A percentile compares a stretch with the other conserved stretches of the same genome.
These are phyloP conservation scores for Carex littledalei DNA, from an alignment of 176 grass and related monocot species.

Conservation along the genomic window DNA sequence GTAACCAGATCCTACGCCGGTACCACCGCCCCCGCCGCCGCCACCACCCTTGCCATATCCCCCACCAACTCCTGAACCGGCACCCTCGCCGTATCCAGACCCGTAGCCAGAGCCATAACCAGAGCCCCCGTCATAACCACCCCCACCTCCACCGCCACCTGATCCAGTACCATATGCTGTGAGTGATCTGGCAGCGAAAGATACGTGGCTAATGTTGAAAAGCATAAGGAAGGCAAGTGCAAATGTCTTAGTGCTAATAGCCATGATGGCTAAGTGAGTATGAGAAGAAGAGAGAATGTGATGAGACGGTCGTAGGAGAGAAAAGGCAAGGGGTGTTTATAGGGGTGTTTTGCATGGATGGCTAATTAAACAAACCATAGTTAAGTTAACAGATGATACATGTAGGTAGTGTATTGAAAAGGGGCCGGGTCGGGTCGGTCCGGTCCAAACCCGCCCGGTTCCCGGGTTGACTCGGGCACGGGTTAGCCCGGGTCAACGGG, in stretches of 20 bases:
- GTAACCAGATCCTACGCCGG: not conserved
- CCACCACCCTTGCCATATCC: constrained; percentile 16
- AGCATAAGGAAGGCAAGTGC: not conserved
- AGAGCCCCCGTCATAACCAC: not conserved
- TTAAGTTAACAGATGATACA: not conserved
- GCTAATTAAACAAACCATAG: no score
- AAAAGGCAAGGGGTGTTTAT: not conserved
- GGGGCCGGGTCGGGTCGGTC: no score
- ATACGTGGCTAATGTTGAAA: not conserved
- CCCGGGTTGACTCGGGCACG: no score
- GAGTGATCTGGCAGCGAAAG: not conserved
- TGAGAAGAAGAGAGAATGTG: not conserved
- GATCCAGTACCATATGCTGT: not conserved
- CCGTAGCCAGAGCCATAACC: constrained; percentile 6
- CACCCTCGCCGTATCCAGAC: not conserved
- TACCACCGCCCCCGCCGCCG: not conserved
- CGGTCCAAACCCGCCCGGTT: no score
- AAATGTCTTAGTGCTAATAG: not conserved
- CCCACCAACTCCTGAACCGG: not conserved
- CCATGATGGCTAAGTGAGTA: not conserved
- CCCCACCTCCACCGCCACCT: not conserved
- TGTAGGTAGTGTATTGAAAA: no score
- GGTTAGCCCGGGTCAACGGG: no score
- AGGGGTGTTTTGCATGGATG: not conserved
- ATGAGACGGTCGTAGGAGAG: not conserved